Evolutionary conservation across 352 stramenopile species (phyloP).

Genomic region (Phytophthora kernoviae): DNA sequence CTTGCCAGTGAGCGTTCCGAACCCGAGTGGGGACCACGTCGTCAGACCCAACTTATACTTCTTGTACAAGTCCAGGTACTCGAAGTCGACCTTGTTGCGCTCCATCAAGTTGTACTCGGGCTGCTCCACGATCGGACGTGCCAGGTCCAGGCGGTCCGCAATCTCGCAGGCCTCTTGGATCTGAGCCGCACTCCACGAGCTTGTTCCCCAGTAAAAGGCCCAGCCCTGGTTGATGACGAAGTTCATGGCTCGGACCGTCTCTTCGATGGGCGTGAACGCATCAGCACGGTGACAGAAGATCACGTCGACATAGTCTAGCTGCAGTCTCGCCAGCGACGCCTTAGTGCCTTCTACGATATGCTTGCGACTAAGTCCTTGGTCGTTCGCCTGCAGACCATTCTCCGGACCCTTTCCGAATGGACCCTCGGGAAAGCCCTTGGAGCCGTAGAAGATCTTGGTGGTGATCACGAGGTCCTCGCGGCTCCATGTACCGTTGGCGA

Average conservation of each 20-base stretch:
- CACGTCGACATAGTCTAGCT: slow-evolving; percentile 40
- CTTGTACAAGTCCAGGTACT: slow-evolving; percentile 54
- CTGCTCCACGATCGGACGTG: slow-evolving; percentile 49
- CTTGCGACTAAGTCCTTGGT: slow-evolving; percentile 42
- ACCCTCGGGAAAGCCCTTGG: slow-evolving; percentile 7
- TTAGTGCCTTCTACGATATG: slow-evolving; percentile 39
- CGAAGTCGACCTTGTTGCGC: slow-evolving; percentile 52
- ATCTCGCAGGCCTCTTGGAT: too few species aligned
- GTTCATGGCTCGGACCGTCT: slow-evolving; percentile 41
- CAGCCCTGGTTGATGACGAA: too few species aligned
- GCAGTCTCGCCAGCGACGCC: slow-evolving; percentile 19
- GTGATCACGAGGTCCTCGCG: slow-evolving; percentile 58
- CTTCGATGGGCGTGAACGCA: slow-evolving; percentile 35
- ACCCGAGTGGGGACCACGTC: slow-evolving; percentile 49
- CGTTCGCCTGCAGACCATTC: slow-evolving; percentile 15
- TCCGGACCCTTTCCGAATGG: slow-evolving; percentile 1
- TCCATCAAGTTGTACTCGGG: slow-evolving; percentile 64
- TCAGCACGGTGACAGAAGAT: slow-evolving; percentile 41
- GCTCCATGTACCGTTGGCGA: slow-evolving; percentile 19
- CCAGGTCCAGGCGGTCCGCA: too few species aligned
- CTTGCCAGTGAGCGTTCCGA: slow-evolving; percentile 62
- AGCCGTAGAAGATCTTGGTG: slow-evolving; percentile 65
- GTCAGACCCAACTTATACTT: slow-evolving; percentile 59
- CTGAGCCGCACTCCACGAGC: too few species aligned
- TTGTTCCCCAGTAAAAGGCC: too few species aligned